Evolutionary conservation across 2,329 filamentous ascomycete genomes (phyloP), one percentile per base, ranked within the genome.

Genomic region (Botrytis squamosa): DNA sequence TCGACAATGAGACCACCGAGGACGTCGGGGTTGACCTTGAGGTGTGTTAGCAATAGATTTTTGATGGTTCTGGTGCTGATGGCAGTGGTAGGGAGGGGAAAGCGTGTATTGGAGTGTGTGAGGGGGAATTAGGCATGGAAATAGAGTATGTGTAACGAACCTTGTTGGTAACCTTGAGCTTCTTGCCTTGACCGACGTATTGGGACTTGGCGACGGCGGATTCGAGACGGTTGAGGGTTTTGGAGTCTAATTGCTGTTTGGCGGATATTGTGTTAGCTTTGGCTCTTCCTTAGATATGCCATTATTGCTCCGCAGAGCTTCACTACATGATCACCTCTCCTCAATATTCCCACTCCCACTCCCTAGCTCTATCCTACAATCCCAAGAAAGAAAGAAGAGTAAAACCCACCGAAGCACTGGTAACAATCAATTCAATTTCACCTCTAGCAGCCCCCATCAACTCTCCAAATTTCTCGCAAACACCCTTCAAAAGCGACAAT

Each of bases 91-190:
- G 14, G 14, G 57, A 52, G 36, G 4, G 4, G 46, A 36, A 40
- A 9, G 16, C 7, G 14, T 38, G 14, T 33, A 14, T 29, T n/a
- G 29, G 22, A 60, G 60, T 36, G 20, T 59, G 38, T 65, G 33
- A 10, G 9, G 40, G n/a, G 10, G 8, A 36, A 62, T 16, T 33
- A 16, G n/a, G 12, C 12, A n/a, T n/a, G 29, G 0, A 3, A 49
- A 9, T 49, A 4, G 33, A 70, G 7, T 40, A 18, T n/a, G 4
- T 33, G 12, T 42, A 38, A 66, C 77, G 84, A 85, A 93, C 93
- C 88, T 94, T 92, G 86, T 97, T 92, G 80, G 94, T 93, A 81
- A 98, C 92, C 92, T 97, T 98, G 85, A 98, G 90, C 89, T 97
- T 98, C 92, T 98, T 95, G 87, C 95, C 95, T 84, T 92, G 89